Conservation (phyloP, 306 rosid species). For the Castanopsis chinensis region DNA sequence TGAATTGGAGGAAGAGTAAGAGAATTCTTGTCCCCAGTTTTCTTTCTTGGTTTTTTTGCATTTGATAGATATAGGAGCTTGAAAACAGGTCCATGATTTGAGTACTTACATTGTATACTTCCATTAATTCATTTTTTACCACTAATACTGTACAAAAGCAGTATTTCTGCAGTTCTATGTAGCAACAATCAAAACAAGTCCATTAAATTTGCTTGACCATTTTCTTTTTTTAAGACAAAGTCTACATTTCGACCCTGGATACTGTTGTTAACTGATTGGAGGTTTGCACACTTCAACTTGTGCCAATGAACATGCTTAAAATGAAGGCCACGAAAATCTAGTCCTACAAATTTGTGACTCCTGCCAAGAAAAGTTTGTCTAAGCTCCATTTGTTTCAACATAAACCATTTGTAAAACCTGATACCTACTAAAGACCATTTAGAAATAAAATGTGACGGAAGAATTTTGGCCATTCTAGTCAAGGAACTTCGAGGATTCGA, state of each 20-base stretch:
- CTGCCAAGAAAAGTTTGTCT: too few species aligned
- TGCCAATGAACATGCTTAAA: too few species aligned
- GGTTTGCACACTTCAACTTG: too few species aligned
- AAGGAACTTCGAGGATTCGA: too few species aligned
- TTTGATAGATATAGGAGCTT: not conserved
- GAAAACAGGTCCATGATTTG: not conserved
- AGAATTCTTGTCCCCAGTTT: not conserved
- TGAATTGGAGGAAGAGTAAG: conserved; percentile 69
- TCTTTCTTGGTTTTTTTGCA: not conserved
- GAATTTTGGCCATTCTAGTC: too few species aligned
- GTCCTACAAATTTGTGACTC: too few species aligned
- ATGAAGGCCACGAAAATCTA: too few species aligned
- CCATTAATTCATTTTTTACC: not conserved
- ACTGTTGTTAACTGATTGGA: too few species aligned
- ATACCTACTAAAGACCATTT: not conserved
- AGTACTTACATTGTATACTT: not conserved
- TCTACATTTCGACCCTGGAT: too few species aligned
- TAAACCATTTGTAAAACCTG: not conserved
- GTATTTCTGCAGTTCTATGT: not conserved
- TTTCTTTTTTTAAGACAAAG: not conserved
- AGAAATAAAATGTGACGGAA: not conserved
- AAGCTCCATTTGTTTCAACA: too few species aligned
- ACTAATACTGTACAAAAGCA: not conserved
- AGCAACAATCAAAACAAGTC: not conserved
- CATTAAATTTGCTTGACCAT: not conserved